Evolutionary conservation across 805 yeast species (phyloP).

Genomic region (Pichia exigua): DNA sequence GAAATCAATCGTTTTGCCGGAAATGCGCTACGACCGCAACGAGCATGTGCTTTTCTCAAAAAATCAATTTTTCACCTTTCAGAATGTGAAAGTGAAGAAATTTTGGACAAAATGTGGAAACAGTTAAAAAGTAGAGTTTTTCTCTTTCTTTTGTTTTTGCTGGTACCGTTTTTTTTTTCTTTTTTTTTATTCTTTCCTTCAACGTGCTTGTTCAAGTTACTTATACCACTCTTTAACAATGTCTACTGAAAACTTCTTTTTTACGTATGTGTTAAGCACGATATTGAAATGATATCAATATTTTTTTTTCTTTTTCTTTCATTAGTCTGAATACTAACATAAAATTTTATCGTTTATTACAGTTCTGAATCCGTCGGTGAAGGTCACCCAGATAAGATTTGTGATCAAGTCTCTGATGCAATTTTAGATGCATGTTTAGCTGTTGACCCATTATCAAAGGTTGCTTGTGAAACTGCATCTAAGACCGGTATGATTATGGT

Average conservation of each 20-base stretch:
- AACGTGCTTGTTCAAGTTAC: background rate
- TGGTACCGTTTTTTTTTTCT: background rate
- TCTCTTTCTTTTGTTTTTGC: background rate
- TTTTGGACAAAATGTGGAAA: background rate
- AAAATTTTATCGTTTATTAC: conserved; percentile 38
- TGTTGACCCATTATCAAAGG: conserved; percentile 95
- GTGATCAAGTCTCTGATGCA: conserved; percentile 99
- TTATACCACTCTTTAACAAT: conserved; percentile 1
- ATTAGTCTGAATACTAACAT: conserved; percentile 2
- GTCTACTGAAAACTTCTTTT: conserved; percentile 26
- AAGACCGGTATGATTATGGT: conserved; percentile 99
- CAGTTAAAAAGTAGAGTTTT: background rate
- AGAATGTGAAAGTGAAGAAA: background rate
- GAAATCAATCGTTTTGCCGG: too few relatives aligned
- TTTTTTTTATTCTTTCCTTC: background rate
- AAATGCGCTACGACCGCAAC: background rate
- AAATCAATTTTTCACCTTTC: background rate
- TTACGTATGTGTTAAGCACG: conserved; percentile 20
- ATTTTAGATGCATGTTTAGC: conserved; percentile 94
- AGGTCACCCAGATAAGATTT: conserved; percentile 92
- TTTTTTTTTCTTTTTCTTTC: background rate
- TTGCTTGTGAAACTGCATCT: conserved; percentile 98
- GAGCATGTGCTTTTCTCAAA: background rate
- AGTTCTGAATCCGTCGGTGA: conserved; percentile 91
- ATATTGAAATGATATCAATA: background rate